Evolutionary conservation across 108 stramenopile genomes (phyloP).

Genomic region (Nitzschia inconspicua): DNA sequence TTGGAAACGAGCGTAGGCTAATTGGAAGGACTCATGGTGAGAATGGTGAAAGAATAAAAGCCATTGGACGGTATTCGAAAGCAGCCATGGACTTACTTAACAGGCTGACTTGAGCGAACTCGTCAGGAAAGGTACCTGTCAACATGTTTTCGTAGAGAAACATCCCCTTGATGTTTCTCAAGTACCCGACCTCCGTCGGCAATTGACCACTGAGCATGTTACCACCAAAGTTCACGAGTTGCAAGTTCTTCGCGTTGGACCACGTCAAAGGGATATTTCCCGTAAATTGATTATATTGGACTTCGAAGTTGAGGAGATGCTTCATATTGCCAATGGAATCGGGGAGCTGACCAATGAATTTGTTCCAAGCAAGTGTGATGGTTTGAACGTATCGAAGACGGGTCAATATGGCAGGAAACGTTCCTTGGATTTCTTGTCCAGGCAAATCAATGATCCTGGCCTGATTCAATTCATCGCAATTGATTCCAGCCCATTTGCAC

Average conservation of each 20-base stretch:
- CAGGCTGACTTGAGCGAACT: constrained; percentile 10
- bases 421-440: constrained; percentile 20
- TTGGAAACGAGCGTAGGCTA: constrained; percentile 38
- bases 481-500: constrained; percentile 57
- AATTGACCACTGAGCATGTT: constrained; percentile 56
- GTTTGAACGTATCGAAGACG: constrained; percentile 20
- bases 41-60: neutral
- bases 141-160: constrained; percentile 38
- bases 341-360: constrained; percentile 31
- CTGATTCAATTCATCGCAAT: constrained; percentile 35
- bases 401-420: constrained; percentile 25
- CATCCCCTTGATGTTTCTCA: constrained; percentile 25
- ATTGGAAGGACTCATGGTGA: neutral
- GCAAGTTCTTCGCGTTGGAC: constrained; percentile 24
- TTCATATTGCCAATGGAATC: constrained; percentile 18
- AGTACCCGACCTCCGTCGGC: constrained; percentile 38
- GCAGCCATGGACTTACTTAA: constrained; percentile 26
- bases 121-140: constrained; percentile 31
- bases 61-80: neutral
- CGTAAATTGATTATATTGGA: constrained; percentile 35
- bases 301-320: constrained; percentile 28
- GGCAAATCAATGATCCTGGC: constrained; percentile 12
- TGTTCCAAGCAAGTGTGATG: constrained; percentile 24
- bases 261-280: constrained; percentile 28
- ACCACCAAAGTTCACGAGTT: constrained; percentile 28